Evolutionary conservation across 2,329 filamentous ascomycete species (phyloP), one percentile per base, ranked within the genome.

Genomic region (Fusarium heterosporum): DNA sequence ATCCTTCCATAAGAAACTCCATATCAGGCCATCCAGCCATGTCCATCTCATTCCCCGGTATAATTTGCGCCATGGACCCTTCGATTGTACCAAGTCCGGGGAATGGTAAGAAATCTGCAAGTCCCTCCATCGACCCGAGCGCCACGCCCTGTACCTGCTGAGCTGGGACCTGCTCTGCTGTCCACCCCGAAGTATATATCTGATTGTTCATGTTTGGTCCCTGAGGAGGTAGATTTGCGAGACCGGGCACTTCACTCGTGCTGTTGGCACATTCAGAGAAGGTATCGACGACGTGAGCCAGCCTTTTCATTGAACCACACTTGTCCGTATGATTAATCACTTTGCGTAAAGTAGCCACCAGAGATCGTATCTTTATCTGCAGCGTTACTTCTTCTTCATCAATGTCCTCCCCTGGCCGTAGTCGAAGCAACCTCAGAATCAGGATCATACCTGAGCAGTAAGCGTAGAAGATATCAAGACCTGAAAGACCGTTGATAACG

Each of bases 391-490:
- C 66, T 0, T 61, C 63, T 1, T 30, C 25, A 1, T 52, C 29
- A 8, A 55, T 25, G 3, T 39, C 19, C 4, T 54, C 53, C 0
- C 48, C 58, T 2, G 58, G 63, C 1, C 51, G 45, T 11, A 68
- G 8, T 12, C 63, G 45, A 1, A 70, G 55, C 11, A 69, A 22
- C 3, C 66, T n/a, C 2, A 69, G 48, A 5, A 70, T 70, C 0
- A 69, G 11, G 0, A 75, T 68, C 74, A 79, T 78, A 3, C 72
- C 72, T 3, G 75, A 73, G 41, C 73, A 77, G 56, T 78, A 78
- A 32, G 74, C 71, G 49, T 79, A 79, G 34, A 77, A 79, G 3
- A 78, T 68, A 29, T 79, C 78, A 1, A 78, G 66, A 2, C 76
- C 76, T 1, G 76, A 76, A 9, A 77, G 64, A 2, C 78, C 76